phyloP scores from a whole-genome alignment of 1,284 basidiomycete species.

The Leccinum subrobustum region DNA sequence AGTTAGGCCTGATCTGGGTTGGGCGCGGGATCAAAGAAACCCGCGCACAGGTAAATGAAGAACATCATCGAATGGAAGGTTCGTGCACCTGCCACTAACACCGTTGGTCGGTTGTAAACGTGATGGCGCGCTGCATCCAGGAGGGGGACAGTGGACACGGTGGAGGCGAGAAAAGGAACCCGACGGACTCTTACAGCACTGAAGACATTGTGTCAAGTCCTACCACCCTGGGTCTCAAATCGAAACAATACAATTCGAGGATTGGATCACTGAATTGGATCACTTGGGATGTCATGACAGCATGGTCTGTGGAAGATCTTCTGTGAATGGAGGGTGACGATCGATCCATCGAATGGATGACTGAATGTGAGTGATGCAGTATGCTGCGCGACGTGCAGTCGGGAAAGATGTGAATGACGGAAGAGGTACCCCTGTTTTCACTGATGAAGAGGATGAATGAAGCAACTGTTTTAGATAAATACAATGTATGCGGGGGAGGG shows the following conservation, averaged over 20 bases:
- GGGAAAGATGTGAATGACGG: neutral
- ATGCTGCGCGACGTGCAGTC: neutral
- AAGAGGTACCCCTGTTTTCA: constrained; percentile 2
- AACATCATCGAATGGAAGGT: neutral
- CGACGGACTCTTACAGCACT: neutral
- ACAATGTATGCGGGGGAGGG: neutral
- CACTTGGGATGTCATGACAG: neutral
- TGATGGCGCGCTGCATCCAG: neutral
- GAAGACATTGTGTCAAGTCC: constrained; percentile 1
- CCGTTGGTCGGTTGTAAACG: neutral
- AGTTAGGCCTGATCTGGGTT: neutral
- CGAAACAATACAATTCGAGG: constrained; percentile 18
- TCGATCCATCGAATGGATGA: neutral
- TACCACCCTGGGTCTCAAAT: constrained; percentile 1
- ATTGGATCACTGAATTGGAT: neutral
- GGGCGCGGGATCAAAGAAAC: neutral
- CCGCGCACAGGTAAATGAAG: neutral
- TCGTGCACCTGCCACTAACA: neutral
- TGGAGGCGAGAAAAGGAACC: neutral
- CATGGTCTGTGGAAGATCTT: neutral
- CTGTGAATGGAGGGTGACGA: constrained; percentile 14
- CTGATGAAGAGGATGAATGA: constrained; percentile 2
- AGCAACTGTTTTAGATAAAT: neutral
- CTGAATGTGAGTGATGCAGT: neutral
- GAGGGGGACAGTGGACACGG: neutral